phyloP scores from a whole-genome alignment of 192 early-diverging fungal genomes.

The Umbelopsis isabellina region DNA sequence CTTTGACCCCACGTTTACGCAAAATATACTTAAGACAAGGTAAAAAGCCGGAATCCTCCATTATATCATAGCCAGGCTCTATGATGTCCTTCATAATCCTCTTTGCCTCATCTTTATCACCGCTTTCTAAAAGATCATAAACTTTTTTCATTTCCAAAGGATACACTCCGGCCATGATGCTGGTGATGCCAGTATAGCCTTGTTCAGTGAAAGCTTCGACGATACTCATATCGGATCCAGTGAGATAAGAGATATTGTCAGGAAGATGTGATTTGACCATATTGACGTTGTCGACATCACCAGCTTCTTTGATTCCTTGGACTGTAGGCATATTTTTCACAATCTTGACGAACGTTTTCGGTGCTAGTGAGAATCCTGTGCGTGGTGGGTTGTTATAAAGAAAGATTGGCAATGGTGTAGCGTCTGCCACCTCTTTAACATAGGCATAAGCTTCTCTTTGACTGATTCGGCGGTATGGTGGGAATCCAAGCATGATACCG shows the following conservation, averaged over 20 bases:
- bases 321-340: conserved; percentile 8
- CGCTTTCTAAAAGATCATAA: not conserved
- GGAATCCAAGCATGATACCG: conserved; percentile 34
- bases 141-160: conserved; percentile 7
- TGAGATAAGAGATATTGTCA: conserved; percentile 11
- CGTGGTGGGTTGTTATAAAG: conserved; percentile 29
- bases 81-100: not conserved
- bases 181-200: conserved; percentile 27
- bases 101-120: conserved; percentile 14
- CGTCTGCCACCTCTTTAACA: conserved; percentile 17
- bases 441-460: conserved; percentile 28
- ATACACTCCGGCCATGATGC: conserved; percentile 24
- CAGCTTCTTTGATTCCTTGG: conserved; percentile 28
- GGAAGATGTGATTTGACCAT: conserved; percentile 5
- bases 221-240: conserved; percentile 11
- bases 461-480: conserved; percentile 19
- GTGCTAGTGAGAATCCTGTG: conserved; percentile 21
- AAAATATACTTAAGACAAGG: conserved; percentile 27
- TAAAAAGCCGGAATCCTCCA: conserved; percentile 3
- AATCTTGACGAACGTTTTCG: conserved; percentile 13
- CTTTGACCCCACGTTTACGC: conserved; percentile 21
- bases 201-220: conserved; percentile 6
- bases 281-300: conserved; percentile 22
- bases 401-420: conserved; percentile 22
- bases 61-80: not conserved